Conservation (phyloP, 306 rosid species). For the Heteromeles arbutifolia region DNA sequence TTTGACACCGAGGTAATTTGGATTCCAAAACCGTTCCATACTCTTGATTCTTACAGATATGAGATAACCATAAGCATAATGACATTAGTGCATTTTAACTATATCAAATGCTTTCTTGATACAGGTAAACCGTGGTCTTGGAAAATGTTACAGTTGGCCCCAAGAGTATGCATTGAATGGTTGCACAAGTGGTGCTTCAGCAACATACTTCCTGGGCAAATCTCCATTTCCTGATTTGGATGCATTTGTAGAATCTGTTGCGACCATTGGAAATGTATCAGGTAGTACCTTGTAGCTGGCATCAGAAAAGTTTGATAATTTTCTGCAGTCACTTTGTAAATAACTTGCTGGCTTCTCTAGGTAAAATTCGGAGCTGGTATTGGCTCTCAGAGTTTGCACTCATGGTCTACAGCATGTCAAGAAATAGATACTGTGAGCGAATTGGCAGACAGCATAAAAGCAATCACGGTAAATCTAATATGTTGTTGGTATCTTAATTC, state of each 20-base stretch:
- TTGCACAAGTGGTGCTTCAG: constrained; percentile 41
- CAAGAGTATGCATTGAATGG: constrained; percentile 31
- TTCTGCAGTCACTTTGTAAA: neutral
- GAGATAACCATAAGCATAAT: neutral
- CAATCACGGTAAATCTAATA: constrained; percentile 63
- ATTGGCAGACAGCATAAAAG: constrained; percentile 96
- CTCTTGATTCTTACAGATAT: neutral
- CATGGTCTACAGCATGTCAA: constrained; percentile 87
- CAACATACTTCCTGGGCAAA: constrained; percentile 59
- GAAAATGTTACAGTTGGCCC: constrained; percentile 23
- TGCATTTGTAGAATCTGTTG: constrained; percentile 57
- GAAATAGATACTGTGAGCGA: constrained; percentile 82
- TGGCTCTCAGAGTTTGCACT: constrained; percentile 79
- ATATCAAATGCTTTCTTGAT: constrained; percentile 8
- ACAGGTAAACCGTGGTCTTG: constrained; percentile 51
- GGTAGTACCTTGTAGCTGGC: constrained; percentile 33
- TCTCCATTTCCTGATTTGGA: constrained; percentile 84
- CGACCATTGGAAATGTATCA: constrained; percentile 58
- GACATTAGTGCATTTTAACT: neutral
- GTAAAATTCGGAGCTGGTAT: constrained; percentile 81
- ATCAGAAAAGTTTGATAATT: neutral
- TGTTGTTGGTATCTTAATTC: neutral
- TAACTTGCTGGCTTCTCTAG: constrained; percentile 38
- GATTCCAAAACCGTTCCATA: constrained; percentile 15
- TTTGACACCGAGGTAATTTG: constrained; percentile 74